A percentile compares a stretch with the other conserved stretches of the same genome.
Conservation (phyloP, 1,284 basidiomycete genomes). For the Rhodofomes roseus region DNA sequence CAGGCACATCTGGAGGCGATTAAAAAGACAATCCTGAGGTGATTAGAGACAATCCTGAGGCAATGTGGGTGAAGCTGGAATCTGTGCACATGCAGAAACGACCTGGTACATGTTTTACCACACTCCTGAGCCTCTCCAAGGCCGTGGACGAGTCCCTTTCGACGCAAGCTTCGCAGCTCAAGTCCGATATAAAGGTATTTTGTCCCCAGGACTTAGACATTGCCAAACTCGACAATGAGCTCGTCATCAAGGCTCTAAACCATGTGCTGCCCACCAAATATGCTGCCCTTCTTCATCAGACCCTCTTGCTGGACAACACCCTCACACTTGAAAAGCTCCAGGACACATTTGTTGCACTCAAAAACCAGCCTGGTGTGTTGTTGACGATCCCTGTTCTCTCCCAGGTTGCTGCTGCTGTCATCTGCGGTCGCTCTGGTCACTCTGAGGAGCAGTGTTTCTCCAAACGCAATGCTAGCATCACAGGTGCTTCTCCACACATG, state of each 20-base stretch:
- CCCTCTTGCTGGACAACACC: slow-evolving; percentile 11
- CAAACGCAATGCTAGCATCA: slow-evolving; percentile 5
- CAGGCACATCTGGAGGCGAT: slow-evolving; percentile 7
- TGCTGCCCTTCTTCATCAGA: slow-evolving; percentile 14
- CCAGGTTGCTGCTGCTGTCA: background rate
- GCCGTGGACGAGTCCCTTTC: slow-evolving; percentile 24
- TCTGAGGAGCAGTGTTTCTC: slow-evolving; percentile 1
- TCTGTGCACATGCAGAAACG: slow-evolving; percentile 14
- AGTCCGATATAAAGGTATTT: slow-evolving; percentile 1
- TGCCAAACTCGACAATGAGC: slow-evolving; percentile 17
- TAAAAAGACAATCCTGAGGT: too few relatives aligned
- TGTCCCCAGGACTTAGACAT: slow-evolving; percentile 9
- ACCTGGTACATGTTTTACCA: slow-evolving; percentile 24
- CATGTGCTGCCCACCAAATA: slow-evolving; percentile 17
- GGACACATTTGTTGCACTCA: slow-evolving; percentile 1
- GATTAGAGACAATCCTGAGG: slow-evolving; percentile 4
- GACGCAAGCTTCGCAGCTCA: background rate
- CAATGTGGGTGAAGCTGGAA: slow-evolving; percentile 14
- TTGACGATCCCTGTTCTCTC: background rate
- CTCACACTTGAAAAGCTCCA: slow-evolving; percentile 5
- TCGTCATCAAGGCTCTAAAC: slow-evolving; percentile 20
- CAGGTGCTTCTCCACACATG: slow-evolving; percentile 36
- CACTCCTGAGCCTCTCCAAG: slow-evolving; percentile 29
- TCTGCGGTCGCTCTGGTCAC: background rate
- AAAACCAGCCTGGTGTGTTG: background rate